A percentile compares a stretch with the other conserved stretches of the same genome.
Conservation (phyloP, 768 basidiomycete genomes). For the Pleurotus salmoneostramineus region DNA sequence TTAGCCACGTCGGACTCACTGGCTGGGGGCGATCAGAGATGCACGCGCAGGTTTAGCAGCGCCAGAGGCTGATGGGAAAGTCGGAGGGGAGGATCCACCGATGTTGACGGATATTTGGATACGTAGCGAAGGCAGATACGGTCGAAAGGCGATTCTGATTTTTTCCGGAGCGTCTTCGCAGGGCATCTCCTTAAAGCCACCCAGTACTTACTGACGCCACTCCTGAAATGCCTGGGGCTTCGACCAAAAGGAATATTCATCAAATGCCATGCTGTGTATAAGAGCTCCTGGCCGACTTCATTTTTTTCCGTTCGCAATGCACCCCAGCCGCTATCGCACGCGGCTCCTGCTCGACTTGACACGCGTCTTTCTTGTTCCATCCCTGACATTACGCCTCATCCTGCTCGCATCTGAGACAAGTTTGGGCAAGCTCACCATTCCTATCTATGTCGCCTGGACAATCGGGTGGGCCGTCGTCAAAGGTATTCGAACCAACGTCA, state of each 20-base stretch:
- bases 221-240: not conserved
- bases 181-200: not conserved
- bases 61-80: not conserved
- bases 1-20: not conserved
- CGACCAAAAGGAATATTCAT: not conserved
- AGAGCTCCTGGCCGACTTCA: constrained; percentile 1
- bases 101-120: constrained; percentile 18
- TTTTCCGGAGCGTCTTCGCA: not conserved
- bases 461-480: constrained; percentile 33
- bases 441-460: constrained; percentile 36
- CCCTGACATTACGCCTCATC: constrained; percentile 26
- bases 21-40: not conserved
- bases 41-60: not conserved
- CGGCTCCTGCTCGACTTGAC: constrained; percentile 46
- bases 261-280: constrained; percentile 1
- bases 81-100: constrained; percentile 13
- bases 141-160: not conserved
- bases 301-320: constrained; percentile 22
- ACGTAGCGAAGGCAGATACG: not conserved
- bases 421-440: constrained; percentile 32
- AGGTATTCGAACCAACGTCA: constrained; percentile 26
- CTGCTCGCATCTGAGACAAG: constrained; percentile 22
- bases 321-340: constrained; percentile 42
- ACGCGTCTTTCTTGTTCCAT: constrained; percentile 37
- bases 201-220: not conserved